These are phyloP conservation scores for Solanum gracilifrons DNA, from an alignment of 257 asterid genomes.

Conservation along the genomic window DNA sequence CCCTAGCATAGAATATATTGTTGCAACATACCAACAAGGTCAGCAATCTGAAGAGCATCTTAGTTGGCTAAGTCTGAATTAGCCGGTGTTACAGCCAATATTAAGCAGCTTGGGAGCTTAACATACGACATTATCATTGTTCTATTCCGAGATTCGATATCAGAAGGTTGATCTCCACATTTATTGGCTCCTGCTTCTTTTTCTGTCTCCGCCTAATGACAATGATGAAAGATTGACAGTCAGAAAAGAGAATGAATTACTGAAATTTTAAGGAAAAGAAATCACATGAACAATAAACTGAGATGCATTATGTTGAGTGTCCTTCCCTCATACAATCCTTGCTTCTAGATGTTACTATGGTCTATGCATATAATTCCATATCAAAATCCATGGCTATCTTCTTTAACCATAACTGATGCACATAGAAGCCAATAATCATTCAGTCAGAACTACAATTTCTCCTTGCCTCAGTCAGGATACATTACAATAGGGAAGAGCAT, in stretches of 20 bases:
- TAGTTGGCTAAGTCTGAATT: conserved; percentile 92
- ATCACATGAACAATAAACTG: neutral
- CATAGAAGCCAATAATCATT: neutral
- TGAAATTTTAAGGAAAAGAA: neutral
- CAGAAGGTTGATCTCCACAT: conserved; percentile 90
- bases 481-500: neutral
- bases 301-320: neutral
- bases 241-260: conserved; percentile 1
- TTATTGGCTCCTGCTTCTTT: conserved; percentile 80
- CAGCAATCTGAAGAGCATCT: conserved; percentile 98
- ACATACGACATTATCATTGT: conserved; percentile 85
- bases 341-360: neutral
- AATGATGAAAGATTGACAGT: neutral
- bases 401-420: neutral
- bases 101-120: conserved; percentile 54
- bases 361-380: neutral
- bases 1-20: neutral
- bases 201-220: conserved; percentile 64
- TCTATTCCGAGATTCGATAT: conserved; percentile 85
- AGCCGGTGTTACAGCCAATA: conserved; percentile 96
- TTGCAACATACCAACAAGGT: conserved; percentile 60
- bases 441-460: neutral
- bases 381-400: neutral
- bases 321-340: neutral
- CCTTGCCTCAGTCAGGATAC: neutral